Base-by-base conservation (phyloP, 1,139 yeast species). In the Fermentozyma sake region DNA sequence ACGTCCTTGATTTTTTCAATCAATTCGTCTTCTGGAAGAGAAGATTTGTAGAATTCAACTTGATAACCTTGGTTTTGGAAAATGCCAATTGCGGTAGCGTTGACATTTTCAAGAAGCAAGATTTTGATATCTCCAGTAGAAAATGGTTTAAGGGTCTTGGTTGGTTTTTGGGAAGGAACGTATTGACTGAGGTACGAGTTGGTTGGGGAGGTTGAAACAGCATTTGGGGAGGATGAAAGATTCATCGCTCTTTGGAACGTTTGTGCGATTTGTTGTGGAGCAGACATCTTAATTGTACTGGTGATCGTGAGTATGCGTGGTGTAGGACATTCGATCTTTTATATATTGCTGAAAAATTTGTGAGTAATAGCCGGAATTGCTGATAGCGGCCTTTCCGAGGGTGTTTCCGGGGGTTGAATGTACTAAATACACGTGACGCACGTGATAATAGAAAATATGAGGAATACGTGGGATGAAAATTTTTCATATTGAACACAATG, bases 91-190 rank as follows among this genome's bases (percentile, higher is more conserved):
- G 98, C 99, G 27, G 96, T 86, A 57, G 74, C 71, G 57, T 93
- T 91, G 45, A 91, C 95, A 51, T 91, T 91, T 64, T 91, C 99
- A 39, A 91, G 69, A 43, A 91, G 64, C 48, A 91, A 68, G 39
- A 93, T 84, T 64, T 87, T 91, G 58, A 91, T 81, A 52, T 91
- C 98, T 38, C 91, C 93, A 33, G 94, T 81, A 37, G 85, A 76
- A 55, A 85, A 86, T 12, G 96, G 96, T 61, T 86, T 87, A 49
- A 87, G 72, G 19, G 79, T 73, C 61, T 83, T 86, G 32, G 73
- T 56, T 21, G 72, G 65, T 42, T 75, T 79, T 16, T 67, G 52
- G 27, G 54, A 41, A 26, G 65, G 63, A 27, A 54, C 47, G 38
- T 59, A 60, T 38, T 67, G 70, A 32, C 57, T 62, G 50, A 73